Base-by-base conservation (phyloP, 495 filamentous ascomycete genomes). In the Viridothelium virens region DNA sequence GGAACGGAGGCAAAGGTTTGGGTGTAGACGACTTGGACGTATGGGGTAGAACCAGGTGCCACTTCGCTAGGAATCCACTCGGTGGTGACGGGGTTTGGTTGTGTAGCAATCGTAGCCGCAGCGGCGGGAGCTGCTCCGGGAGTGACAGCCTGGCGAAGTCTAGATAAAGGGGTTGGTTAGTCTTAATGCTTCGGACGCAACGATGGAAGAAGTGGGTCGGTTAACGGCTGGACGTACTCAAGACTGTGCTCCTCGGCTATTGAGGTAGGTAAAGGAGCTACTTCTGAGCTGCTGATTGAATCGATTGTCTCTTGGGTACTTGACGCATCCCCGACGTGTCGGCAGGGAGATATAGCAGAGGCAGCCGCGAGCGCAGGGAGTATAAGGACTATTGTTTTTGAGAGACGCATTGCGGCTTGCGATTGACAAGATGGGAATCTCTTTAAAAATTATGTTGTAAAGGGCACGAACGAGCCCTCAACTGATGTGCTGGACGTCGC, bases 1-100 rank as follows among this genome's bases (percentile, higher is more conserved):
- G 70, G 70, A 2, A 68, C 63, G 31, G 56, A 10, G 33, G 66
- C 62, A 63, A 72, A 72, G 2, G 65, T 64, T 61, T 72, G 68
- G 33, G 70, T 72, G 63, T 71, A 69, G 50, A 59, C 62, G 64
- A 53, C 7, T 53, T 65, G 41, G 34, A 53, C 39, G 37, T 38
- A 46, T 46, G 39, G 16, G 4, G 63, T 53, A 5, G 63, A 46
- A n/a, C 41, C 34, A 16, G 25, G 33, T 1, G 4, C 18, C 25
- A 38, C 7, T 18, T 33, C n/a, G 47, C 33, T 66, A 2, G 53
- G 53, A 36, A 59, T 18, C 53, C 53, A 59, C 14, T 33, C 53
- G 6, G 53, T 59, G 5, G 53, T 59, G 31, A 59, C 31, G 18
- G 53, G 25, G 36, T 36, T 59, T 36, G 33, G 53, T 59, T 59